Evolutionary conservation across 1,284 basidiomycete species (phyloP), one percentile per base, ranked within the genome.

Genomic region (Tilletia setariae): DNA sequence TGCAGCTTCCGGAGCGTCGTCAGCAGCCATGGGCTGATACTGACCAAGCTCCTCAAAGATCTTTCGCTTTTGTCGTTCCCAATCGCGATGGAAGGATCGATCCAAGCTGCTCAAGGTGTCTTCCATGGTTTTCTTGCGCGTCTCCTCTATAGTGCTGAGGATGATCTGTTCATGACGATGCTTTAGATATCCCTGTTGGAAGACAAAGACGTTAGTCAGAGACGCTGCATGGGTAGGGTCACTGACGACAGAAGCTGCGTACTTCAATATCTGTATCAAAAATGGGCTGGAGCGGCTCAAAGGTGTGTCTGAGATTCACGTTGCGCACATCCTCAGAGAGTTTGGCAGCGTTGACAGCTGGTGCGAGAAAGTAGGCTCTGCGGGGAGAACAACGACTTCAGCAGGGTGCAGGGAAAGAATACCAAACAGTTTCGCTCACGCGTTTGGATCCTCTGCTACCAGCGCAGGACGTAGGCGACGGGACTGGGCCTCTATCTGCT

Each of bases 101-200:
- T 93, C 90, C 51, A 94, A 84, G 47, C 89, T 88, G 43, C 87
- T 86, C 78, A 94, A 92, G 76, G 95, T 94, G 73, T 92, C 89
- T 70, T 90, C 87, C 74, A 93, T 89, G 0, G 93, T 95, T 74
- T 73, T 32, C 70, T 89, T 88, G 62, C 93, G 86, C 3, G 90
- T 90, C 79, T 95, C 91, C 81, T 96, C 93, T 69, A 97, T 94
- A 1, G 92, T 92, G 2, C 91, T 91, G 71, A 96, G 92, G 68
- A 97, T 88, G 72, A 92, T 92, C 82, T 95, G 93, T 83, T 97
- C 93, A 79, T 95, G 93, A 6, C 91, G 90, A 83, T 94, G 91
- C 23, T 91, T 90, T 40, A 95, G 87, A 82, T 91, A 94, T 42
- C 91, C 91, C 43, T 79, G 64, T 13, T n/a, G 16, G 16, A n/a